Evolutionary conservation across 129 eudicot genomes (phyloP), one percentile per base, ranked within the genome.

Genomic region (Tagetes patula): DNA sequence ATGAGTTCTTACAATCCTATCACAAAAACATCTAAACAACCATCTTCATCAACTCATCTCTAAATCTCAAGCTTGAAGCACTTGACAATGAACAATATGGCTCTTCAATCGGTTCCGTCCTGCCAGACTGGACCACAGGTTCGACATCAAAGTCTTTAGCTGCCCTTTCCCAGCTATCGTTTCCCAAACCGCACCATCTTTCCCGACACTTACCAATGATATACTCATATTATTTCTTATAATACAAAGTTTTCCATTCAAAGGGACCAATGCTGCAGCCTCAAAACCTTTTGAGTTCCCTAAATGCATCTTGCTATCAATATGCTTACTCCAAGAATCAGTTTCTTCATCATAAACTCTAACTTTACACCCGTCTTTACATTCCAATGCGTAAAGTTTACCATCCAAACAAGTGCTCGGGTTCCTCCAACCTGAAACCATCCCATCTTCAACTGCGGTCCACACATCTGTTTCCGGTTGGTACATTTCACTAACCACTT

Each of bases 371-470:
- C 96, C 96, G 50, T 89, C 96, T 77, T 89, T 89, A 74, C 96
- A 89, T 42, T 87, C 96, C 82, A 89, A 77, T 2, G 92, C 92
- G 75, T 84, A 89, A 43, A 89, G 88, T 30, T 83, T 83, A 63
- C 96, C 96, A 5, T 85, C 82, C 55, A 87, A 59, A 30, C 92
- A 87, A 2, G 90, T 84, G 79, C 96, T 82, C 9, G 96, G 96
- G 68, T 89, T 89, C 45, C 96, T 79, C 96, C 92, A 89, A 27
- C 96, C 92, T 2, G 92, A 77, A 68, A 89, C 92, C 96, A 89
- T 89, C 55, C 96, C 96, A 12, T 87, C 90, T n/a, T 85, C 81
- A 67, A 89, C 92, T 2, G 84, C 69, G 42, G 67, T 79, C 96
- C 96, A 89, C 56, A 75, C 72, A 70, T 89, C 59, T 1, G 85